A percentile compares a stretch with the other conserved stretches of the same genome.
Evolutionary conservation across 2,329 filamentous ascomycete genomes (phyloP).

Genomic region (Xylariaceae sp.): DNA sequence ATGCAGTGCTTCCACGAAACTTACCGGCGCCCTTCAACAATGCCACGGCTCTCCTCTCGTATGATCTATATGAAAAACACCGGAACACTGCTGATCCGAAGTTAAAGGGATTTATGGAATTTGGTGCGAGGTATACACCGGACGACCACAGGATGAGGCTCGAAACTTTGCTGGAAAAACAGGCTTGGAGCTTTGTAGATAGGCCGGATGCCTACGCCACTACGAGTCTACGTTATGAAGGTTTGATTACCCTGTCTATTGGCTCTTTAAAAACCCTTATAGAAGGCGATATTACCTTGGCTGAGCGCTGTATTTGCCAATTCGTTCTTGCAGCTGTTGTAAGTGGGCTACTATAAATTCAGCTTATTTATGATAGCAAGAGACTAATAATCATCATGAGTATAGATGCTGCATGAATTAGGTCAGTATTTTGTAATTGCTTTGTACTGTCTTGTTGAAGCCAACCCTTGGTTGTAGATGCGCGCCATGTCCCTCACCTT

Average conservation of each 20-base stretch:
- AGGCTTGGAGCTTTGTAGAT: neutral
- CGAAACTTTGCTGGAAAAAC: neutral
- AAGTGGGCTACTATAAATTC: neutral
- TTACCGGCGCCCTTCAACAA: neutral
- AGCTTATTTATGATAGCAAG: too few relatives aligned
- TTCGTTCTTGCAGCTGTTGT: neutral
- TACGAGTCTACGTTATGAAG: too few relatives aligned
- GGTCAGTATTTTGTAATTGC: neutral
- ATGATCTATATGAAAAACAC: too few relatives aligned
- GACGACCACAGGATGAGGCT: neutral
- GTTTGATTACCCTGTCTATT: neutral
- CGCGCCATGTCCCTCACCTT: too few relatives aligned
- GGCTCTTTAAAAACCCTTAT: neutral
- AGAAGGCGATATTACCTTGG: neutral
- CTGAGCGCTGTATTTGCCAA: conserved; percentile 1
- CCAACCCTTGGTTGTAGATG: too few relatives aligned
- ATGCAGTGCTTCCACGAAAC: neutral
- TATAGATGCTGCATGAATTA: conserved; percentile 10
- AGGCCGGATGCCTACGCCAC: too few relatives aligned
- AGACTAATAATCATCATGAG: neutral
- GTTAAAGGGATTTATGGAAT: too few relatives aligned
- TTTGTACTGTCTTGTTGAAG: neutral
- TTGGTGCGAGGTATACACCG: too few relatives aligned
- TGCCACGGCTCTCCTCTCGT: neutral
- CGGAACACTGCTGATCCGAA: too few relatives aligned